phyloP scores from a whole-genome alignment of 2,329 filamentous ascomycete genomes.

The Aspergillus brunneoviolaceus region DNA sequence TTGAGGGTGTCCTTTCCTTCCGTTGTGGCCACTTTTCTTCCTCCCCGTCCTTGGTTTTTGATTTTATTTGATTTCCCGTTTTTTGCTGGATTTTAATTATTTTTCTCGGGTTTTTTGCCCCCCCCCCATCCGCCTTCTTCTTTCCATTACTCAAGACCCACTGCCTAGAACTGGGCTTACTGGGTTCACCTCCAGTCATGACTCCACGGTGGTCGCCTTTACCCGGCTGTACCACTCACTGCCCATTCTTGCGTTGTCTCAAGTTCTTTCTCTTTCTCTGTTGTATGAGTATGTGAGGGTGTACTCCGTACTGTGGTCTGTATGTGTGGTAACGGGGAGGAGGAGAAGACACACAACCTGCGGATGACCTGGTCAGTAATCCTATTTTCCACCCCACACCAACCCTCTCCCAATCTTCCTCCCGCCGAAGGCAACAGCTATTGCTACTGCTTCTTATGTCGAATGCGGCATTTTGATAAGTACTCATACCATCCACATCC shows the following conservation, averaged over 20 bases:
- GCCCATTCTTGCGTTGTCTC: too few relatives aligned
- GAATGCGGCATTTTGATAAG: background rate
- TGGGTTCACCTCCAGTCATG: background rate
- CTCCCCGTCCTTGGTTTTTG: background rate
- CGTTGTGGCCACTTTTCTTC: slow-evolving; percentile 4
- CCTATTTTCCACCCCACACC: background rate
- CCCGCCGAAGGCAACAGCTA: background rate
- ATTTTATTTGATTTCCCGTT: background rate
- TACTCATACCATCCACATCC: background rate
- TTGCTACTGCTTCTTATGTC: background rate
- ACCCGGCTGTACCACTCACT: background rate
- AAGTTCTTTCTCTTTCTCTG: too few relatives aligned
- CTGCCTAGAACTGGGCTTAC: background rate
- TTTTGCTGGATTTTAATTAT: background rate
- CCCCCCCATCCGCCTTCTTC: background rate
- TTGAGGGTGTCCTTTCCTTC: background rate
- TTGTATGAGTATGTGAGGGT: too few relatives aligned
- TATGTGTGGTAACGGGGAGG: background rate
- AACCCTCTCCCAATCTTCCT: background rate
- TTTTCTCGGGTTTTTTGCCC: background rate
- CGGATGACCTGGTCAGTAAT: background rate
- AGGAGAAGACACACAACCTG: background rate
- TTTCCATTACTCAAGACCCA: background rate
- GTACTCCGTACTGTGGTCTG: too few relatives aligned
- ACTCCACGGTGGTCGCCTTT: background rate